Conservation (phyloP, 768 basidiomycete genomes). For the Tylopilus vinaceipallidus region DNA sequence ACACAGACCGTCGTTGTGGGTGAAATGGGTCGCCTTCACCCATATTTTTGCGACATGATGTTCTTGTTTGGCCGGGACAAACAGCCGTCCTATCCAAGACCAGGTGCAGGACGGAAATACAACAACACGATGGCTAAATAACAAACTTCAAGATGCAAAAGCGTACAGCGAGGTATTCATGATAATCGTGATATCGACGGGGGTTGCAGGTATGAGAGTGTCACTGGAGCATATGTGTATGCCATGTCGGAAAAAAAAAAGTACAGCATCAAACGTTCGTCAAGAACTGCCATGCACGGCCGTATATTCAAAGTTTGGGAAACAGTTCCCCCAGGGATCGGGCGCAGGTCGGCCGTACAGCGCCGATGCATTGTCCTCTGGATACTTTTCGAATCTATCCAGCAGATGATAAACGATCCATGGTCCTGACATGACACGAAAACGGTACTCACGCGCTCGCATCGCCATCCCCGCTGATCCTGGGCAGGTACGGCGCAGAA, state of each 20-base stretch:
- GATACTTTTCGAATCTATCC: constrained; percentile 71
- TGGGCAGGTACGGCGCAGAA: constrained; percentile 92
- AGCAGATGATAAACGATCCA: background rate
- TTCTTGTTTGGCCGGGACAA: constrained; percentile 35
- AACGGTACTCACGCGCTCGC: constrained; percentile 75
- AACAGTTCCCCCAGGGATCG: constrained; percentile 65
- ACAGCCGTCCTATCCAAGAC: constrained; percentile 20
- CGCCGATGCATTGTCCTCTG: constrained; percentile 65
- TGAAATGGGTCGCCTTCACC: constrained; percentile 21
- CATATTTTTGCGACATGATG: constrained; percentile 38
- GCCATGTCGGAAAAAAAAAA: background rate
- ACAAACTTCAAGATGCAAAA: too few species aligned
- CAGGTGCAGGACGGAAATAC: too few species aligned
- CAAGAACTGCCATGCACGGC: constrained; percentile 36
- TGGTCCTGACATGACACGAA: background rate
- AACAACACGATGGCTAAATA: too few species aligned
- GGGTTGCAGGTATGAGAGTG: constrained; percentile 14
- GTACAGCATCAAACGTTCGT: background rate
- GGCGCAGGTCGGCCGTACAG: constrained; percentile 56
- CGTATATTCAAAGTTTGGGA: constrained; percentile 77
- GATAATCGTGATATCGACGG: constrained; percentile 5
- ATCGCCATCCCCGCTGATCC: constrained; percentile 90
- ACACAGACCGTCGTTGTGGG: constrained; percentile 17
- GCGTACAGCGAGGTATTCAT: constrained; percentile 10
- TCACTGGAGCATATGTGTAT: constrained; percentile 13